These are phyloP conservation scores for Debaryomyces singareniensis DNA, from an alignment of 1,139 yeast genomes.

Conservation along the genomic window DNA sequence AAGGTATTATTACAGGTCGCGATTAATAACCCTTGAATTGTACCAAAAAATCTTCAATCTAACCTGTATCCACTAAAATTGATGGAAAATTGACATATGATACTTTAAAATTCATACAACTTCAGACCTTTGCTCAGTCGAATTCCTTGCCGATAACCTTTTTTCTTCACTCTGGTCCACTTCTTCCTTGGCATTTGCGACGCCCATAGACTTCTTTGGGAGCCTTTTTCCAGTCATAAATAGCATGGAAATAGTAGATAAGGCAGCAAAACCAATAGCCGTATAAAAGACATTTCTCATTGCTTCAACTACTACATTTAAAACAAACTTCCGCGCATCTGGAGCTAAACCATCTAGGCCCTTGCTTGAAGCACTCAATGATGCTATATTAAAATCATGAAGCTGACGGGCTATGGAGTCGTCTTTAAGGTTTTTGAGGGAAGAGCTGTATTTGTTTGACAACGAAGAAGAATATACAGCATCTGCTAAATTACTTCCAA, in stretches of 20 bases:
- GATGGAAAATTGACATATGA: too few species aligned
- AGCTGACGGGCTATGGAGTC: constrained; percentile 15
- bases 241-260: constrained; percentile 14
- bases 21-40: too few species aligned
- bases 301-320: constrained; percentile 21
- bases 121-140: too few species aligned
- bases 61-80: too few species aligned
- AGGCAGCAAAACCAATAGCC: constrained; percentile 20
- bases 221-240: constrained; percentile 25
- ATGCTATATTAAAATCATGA: constrained; percentile 8
- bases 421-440: constrained; percentile 13
- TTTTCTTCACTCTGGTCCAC: too few species aligned
- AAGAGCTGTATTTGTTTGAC: constrained; percentile 11
- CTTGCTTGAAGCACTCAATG: constrained; percentile 15
- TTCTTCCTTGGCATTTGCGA: too few species aligned
- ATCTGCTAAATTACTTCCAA: constrained; percentile 27
- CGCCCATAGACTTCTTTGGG: constrained; percentile 11
- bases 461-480: constrained; percentile 28
- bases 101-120: too few species aligned
- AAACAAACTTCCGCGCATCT: constrained; percentile 20
- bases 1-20: too few species aligned
- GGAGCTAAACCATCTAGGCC: constrained; percentile 16
- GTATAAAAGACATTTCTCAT: constrained; percentile 28
- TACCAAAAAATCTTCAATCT: too few species aligned
- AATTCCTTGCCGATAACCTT: too few species aligned